Percentiles rank a stretch among this genome's conserved stretches.
These are phyloP conservation scores for Mortierella sp. DNA, from an alignment of 371 early-diverging fungal species.

Conservation along the genomic window DNA sequence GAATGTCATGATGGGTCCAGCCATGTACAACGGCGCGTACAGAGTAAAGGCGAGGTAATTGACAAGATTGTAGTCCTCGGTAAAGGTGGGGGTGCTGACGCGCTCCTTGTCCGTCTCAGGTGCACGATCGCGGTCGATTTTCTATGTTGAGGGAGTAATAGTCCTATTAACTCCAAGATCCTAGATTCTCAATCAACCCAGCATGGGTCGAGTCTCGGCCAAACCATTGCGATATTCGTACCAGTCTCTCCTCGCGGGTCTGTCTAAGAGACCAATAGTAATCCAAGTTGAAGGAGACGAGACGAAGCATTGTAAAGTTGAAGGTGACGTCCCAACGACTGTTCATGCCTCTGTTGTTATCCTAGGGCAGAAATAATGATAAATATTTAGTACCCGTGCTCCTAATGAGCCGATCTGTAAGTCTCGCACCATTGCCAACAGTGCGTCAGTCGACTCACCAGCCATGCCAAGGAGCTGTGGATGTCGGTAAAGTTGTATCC, in stretches of 20 bases:
- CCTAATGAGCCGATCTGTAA: background rate
- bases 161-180: background rate
- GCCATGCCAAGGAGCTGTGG: constrained; percentile 69
- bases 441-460: constrained; percentile 63
- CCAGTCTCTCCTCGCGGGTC: constrained; percentile 31
- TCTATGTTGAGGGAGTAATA: constrained; percentile 27
- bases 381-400: background rate
- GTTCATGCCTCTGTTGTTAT: constrained; percentile 72
- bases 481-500: constrained; percentile 81
- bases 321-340: constrained; percentile 91
- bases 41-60: constrained; percentile 86
- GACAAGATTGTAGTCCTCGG: constrained; percentile 78
- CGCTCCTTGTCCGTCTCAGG: constrained; percentile 72
- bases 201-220: background rate
- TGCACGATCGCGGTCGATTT: constrained; percentile 60
- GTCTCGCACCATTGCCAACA: background rate
- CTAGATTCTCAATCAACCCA: background rate
- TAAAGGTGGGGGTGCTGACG: constrained; percentile 64
- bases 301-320: constrained; percentile 90
- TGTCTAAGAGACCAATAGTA: constrained; percentile 82
- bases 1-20: constrained; percentile 96
- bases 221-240: background rate
- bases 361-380: constrained; percentile 48
- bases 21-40: constrained; percentile 93
- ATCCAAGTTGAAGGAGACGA: constrained; percentile 94